Evolutionary conservation across 169 alveolate genomes (phyloP).

Genomic region (Plasmodium adleri): DNA sequence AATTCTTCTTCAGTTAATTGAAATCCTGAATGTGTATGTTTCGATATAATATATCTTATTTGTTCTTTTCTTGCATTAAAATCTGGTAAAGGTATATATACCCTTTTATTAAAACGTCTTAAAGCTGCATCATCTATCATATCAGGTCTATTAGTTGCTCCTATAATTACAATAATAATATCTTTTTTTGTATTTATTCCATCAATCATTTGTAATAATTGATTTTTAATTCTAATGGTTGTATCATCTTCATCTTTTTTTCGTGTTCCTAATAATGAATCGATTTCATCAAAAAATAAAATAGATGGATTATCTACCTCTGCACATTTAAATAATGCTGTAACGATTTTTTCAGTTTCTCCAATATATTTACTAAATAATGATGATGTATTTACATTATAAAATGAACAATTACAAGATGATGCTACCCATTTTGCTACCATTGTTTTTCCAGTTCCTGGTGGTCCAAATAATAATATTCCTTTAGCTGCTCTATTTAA

Average conservation of each 20-base stretch:
- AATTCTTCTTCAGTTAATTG: constrained; percentile 87
- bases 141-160: constrained; percentile 96
- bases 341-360: constrained; percentile 94
- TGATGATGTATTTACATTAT: constrained; percentile 94
- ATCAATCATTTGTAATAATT: constrained; percentile 93
- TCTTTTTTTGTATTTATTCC: constrained; percentile 92
- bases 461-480: constrained; percentile 90
- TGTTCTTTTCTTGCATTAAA: constrained; percentile 88
- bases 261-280: constrained; percentile 92
- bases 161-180: constrained; percentile 89
- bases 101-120: constrained; percentile 93
- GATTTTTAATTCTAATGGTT: constrained; percentile 93
- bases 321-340: constrained; percentile 92
- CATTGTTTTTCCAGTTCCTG: constrained; percentile 93
- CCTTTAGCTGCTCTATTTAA: constrained; percentile 91
- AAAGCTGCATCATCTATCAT: constrained; percentile 96
- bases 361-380: constrained; percentile 95
- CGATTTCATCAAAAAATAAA: constrained; percentile 96
- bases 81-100: constrained; percentile 94
- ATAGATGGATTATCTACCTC: constrained; percentile 92
- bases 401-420: constrained; percentile 92
- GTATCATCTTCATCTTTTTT: constrained; percentile 93
- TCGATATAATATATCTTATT: constrained; percentile 86
- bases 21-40: constrained; percentile 84
- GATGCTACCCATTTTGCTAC: constrained; percentile 95